Evolutionary conservation across 345 rosid genomes (phyloP), one percentile per base, ranked within the genome.

Genomic region (Erodium maritimum): DNA sequence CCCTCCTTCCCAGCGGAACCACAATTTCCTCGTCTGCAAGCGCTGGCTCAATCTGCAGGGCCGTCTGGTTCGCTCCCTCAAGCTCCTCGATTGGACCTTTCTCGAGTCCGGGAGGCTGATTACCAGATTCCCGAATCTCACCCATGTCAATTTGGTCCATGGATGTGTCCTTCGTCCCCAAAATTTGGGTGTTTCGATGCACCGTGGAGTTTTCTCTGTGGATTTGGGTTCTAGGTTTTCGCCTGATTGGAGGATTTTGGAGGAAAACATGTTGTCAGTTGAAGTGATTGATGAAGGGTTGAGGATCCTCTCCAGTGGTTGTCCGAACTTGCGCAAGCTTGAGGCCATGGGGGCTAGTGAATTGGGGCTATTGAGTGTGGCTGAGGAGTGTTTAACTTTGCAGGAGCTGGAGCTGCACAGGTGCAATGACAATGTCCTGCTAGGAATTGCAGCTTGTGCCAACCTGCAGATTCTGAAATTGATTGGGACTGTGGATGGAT

Each of bases 1-100:
- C 54, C 89, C 95, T 1, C 37, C 25, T 53, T 79, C 88, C 17
- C 93, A 82, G 60, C 71, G 77, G 22, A 67, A 68, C 59, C 56
- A 65, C 46, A 88, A 77, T 46, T 85, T 79, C 37, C 79, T 83
- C 24, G 95, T 85, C 19, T 86, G 99, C 71, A 89, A 83, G 68
- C 84, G 99, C 59, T 93, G 99, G 99, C 57, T 78, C 14, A 68
- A 68, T 60, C 86, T 89, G 61, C 91, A 85, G 46, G 95, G 95
- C n/a, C 80, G 86, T 10, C 78, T 93, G 17, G 86, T 85, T 0
- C 79, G 76, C 12, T 77, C 84, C 16, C 56, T 93, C 50, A 83
- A 58, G 72, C 68, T 93, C 5, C 67, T 69, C 18, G 91, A 93
- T 60, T 89, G 95, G 96, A 80, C 64, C 0, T 85, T 89, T 60